Evolutionary conservation across 1,284 basidiomycete genomes (phyloP), one percentile per base, ranked within the genome.

Genomic region (Vanrija sp.): DNA sequence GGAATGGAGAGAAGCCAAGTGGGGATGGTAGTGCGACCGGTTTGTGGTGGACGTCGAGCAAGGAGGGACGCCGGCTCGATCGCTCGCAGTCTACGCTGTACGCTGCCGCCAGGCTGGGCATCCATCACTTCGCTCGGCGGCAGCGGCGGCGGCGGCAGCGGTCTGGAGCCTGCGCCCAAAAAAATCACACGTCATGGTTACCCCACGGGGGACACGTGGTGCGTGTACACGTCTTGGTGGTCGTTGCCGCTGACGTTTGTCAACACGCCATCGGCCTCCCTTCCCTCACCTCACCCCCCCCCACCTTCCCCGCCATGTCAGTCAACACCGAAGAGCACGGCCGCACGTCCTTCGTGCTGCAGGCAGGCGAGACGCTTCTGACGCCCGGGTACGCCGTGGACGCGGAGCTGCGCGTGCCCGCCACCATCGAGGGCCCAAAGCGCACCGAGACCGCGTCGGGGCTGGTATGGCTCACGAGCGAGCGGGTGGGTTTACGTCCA

Each of bases 341-440:
- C 56, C 4, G 49, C 7, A 14, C 14, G 23, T 26, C 43, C 10
- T 21, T 21, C 26, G n/a, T 23, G n/a, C 7, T 62, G 23, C 60
- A 54, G 28, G 23, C 28, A 10, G 70, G 64, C 46, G 73, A 75
- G 54, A 52, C 61, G 12, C 49, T 66, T 21, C 57, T 72, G 12
- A 67, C 66, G 0, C 51, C 61, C 18, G 65, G 65, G 8, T 58
- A 69, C 48, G 47, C 54, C 5, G 60, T 65, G 19, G 69, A 71
- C 21, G 10, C 72, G n/a, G 68, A 74, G 38, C 60, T 75, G 4
- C 55, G 59, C 5, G 58, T 75, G 9, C 73, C 73, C 1, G 63
- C 73, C 3, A 73, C 72, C 0, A 65, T 69, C 10, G 54, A 62
- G 46, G 73, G 73, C 1, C 73, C 73, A 3, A 74, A 74, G 48